Conservation (phyloP, 768 basidiomycete genomes). For the Serendipita sp. region DNA sequence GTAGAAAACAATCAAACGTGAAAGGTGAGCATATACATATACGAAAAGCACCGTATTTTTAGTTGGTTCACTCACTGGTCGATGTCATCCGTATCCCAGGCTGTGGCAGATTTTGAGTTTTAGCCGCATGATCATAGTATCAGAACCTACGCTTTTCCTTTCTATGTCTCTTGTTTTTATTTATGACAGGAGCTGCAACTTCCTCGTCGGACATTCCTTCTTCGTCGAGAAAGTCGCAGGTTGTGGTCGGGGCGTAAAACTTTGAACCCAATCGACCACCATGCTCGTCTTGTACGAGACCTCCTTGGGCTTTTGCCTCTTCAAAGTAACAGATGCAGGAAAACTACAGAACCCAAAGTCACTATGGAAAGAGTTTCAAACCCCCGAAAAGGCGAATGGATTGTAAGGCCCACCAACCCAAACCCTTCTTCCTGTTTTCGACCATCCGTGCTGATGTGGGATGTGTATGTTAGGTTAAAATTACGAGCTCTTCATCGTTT, state of each 20-base stretch:
- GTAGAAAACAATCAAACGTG: conserved; percentile 15
- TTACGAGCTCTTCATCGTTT: conserved; percentile 93
- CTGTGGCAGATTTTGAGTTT: conserved; percentile 28
- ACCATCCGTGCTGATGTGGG: background rate
- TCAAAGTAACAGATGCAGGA: conserved; percentile 82
- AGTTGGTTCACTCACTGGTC: conserved; percentile 63
- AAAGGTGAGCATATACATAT: conserved; percentile 18
- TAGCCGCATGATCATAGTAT: background rate
- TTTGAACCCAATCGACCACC: conserved; percentile 9
- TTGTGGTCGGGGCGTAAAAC: background rate
- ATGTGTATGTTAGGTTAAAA: conserved; percentile 48
- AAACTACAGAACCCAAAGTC: conserved; percentile 67
- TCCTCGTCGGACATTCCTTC: conserved; percentile 28
- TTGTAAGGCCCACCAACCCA: conserved; percentile 39
- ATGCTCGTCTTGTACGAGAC: conserved; percentile 98
- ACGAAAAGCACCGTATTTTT: background rate
- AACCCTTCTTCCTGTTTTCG: conserved; percentile 6
- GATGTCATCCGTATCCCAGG: conserved; percentile 98
- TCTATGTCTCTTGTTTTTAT: conserved; percentile 78
- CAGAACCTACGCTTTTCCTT: conserved; percentile 80
- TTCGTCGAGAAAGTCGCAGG: conserved; percentile 7
- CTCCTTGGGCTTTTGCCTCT: conserved; percentile 90
- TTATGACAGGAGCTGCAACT: conserved; percentile 30
- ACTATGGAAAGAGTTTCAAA: conserved; percentile 85
- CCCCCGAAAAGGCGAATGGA: conserved; percentile 80